These are phyloP conservation scores for Pseudocercospora eumusae DNA, from an alignment of 2,329 filamentous ascomycete genomes.

Conservation along the genomic window DNA sequence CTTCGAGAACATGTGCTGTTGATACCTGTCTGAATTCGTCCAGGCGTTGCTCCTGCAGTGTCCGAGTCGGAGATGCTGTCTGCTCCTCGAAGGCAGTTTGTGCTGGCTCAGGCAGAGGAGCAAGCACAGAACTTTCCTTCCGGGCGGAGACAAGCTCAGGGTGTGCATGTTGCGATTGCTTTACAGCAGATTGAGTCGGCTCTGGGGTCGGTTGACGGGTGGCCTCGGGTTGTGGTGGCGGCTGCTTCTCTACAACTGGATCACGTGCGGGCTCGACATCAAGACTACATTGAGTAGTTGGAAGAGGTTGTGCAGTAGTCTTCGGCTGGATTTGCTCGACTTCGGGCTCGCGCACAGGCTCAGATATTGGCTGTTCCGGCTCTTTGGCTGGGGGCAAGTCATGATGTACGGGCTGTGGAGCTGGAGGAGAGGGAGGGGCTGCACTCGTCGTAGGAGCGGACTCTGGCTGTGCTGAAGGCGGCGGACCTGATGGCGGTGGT, in stretches of 20 bases:
- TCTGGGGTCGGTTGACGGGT: neutral
- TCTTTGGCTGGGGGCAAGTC: slow-evolving; percentile 1
- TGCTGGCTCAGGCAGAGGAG: neutral
- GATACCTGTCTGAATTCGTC: slow-evolving; percentile 8
- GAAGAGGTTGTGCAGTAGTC: slow-evolving; percentile 20
- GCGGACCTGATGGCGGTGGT: slow-evolving; percentile 20
- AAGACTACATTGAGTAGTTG: slow-evolving; percentile 15
- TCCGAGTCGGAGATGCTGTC: neutral
- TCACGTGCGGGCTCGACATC: slow-evolving; percentile 9
- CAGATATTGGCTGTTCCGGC: slow-evolving; percentile 23
- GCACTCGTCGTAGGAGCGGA: neutral
- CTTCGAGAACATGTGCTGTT: slow-evolving; percentile 6
- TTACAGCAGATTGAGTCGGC: neutral
- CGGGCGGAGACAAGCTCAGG: neutral
- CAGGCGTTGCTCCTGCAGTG: slow-evolving; percentile 2
- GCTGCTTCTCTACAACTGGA: neutral
- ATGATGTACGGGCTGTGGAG: slow-evolving; percentile 10
- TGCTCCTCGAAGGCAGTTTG: neutral
- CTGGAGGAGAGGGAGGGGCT: slow-evolving; percentile 25
- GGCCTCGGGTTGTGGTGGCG: neutral
- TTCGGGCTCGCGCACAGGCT: slow-evolving; percentile 21
- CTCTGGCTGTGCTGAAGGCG: slow-evolving; percentile 24
- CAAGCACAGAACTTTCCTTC: neutral
- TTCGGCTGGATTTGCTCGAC: slow-evolving; percentile 10
- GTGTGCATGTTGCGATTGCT: neutral